These are phyloP conservation scores for Nicotiana tomentosiformis DNA, from an alignment of 257 asterid genomes.

Conservation along the genomic window DNA sequence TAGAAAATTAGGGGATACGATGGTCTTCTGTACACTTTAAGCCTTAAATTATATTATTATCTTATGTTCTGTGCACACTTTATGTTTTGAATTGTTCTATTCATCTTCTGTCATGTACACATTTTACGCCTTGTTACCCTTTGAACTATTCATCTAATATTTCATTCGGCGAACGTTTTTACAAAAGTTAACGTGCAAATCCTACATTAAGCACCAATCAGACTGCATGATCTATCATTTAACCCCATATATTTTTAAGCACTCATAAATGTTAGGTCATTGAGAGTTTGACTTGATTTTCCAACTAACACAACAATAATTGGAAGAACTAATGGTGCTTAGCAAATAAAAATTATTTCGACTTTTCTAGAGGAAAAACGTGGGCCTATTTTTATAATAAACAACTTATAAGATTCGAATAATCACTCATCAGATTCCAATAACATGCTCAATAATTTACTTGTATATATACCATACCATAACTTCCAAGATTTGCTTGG, in stretches of 20 bases:
- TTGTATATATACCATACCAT: background rate
- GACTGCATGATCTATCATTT: background rate
- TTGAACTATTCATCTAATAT: too few species aligned
- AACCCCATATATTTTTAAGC: background rate
- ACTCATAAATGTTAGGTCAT: background rate
- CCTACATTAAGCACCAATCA: background rate
- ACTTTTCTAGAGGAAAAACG: background rate
- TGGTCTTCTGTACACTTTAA: background rate
- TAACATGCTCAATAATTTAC: background rate
- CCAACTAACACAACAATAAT: slow-evolving; percentile 15
- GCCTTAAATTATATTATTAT: too few species aligned
- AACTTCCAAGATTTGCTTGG: background rate
- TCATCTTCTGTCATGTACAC: too few species aligned
- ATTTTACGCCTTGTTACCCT: too few species aligned
- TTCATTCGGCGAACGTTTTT: too few species aligned
- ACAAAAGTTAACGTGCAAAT: background rate
- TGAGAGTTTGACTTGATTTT: background rate
- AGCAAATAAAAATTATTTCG: background rate
- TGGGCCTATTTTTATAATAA: slow-evolving; percentile 7
- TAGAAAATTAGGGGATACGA: background rate
- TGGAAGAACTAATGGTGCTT: slow-evolving; percentile 5
- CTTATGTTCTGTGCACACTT: background rate
- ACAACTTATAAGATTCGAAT: slow-evolving; percentile 13
- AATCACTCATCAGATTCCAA: background rate
- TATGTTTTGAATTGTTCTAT: background rate